phyloP scores from a whole-genome alignment of 257 asterid genomes.

The Perilla frutescens region DNA sequence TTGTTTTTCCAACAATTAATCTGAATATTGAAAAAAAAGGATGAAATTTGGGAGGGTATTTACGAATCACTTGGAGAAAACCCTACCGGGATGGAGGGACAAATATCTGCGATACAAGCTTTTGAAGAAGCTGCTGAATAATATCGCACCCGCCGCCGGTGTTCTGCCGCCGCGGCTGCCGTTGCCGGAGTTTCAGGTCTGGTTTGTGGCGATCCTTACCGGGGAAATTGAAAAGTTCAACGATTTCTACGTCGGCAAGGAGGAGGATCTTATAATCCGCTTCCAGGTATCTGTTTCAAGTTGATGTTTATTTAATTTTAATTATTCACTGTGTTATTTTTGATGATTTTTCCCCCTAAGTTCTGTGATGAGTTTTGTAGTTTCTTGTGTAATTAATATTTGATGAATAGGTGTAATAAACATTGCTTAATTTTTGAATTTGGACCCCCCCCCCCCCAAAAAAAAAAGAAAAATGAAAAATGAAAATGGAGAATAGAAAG shows the following conservation, averaged over 20 bases:
- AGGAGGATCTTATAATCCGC: constrained; percentile 86
- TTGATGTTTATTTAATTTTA: not conserved
- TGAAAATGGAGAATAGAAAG: too few relatives aligned
- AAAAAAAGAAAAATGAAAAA: not conserved
- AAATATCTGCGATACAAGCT: constrained; percentile 81
- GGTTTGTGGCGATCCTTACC: constrained; percentile 72
- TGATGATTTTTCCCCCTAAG: not conserved
- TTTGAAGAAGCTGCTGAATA: constrained; percentile 84
- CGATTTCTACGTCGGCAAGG: constrained; percentile 96
- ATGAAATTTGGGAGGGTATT: constrained; percentile 95
- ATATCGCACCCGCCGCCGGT: constrained; percentile 46
- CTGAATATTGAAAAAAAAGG: not conserved
- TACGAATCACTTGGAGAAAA: constrained; percentile 68
- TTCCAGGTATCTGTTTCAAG: constrained; percentile 57
- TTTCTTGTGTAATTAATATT: not conserved
- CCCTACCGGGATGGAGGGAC: constrained; percentile 96
- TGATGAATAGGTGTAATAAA: not conserved
- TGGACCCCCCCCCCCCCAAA: not conserved
- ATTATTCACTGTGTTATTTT: not conserved
- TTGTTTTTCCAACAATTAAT: not conserved
- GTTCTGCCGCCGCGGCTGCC: constrained; percentile 36
- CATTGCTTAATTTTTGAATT: not conserved
- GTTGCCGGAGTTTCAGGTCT: constrained; percentile 54
- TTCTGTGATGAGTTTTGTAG: not conserved
- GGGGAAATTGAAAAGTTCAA: constrained; percentile 87